Evolutionary conservation across 345 rosid species (phyloP).

Genomic region (Excoecaria cochinchinensis): DNA sequence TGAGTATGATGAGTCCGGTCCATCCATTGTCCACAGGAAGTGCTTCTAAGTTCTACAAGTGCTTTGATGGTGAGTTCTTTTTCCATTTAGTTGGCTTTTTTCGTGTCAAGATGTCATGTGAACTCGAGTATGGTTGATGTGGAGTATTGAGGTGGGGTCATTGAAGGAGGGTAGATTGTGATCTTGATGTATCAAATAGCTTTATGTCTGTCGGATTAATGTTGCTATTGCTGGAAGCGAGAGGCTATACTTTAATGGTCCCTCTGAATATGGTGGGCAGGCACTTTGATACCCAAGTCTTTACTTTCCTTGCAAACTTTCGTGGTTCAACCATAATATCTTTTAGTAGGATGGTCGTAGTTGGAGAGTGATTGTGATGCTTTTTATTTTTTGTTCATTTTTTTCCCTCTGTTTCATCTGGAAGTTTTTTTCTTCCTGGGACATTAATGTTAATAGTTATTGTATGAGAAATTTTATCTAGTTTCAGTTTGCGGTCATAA

Average conservation of each 20-base stretch:
- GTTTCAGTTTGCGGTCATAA: conserved; percentile 43
- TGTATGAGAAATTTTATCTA: conserved; percentile 48
- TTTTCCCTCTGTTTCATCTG: conserved; percentile 23
- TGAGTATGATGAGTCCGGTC: conserved; percentile 15
- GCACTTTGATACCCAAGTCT: conserved; percentile 25
- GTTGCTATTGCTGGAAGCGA: conserved; percentile 7
- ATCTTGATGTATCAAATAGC: conserved; percentile 24
- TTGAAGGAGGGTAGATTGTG: conserved; percentile 27
- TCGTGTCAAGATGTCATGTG: conserved; percentile 37
- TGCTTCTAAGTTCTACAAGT: conserved; percentile 4
- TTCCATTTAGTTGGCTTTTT: conserved; percentile 46
- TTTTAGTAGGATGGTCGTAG: conserved; percentile 44
- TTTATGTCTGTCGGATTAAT: conserved; percentile 8
- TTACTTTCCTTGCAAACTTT: conserved; percentile 21
- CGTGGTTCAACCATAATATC: conserved; percentile 33
- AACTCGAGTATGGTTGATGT: conserved; percentile 34
- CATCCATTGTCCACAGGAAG: conserved; percentile 14
- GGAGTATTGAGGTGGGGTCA: conserved; percentile 27
- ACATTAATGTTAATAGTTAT: conserved; percentile 53
- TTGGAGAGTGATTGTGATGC: conserved; percentile 56
- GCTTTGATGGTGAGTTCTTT: conserved; percentile 5
- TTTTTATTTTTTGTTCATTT: conserved; percentile 1
- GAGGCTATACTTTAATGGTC: conserved; percentile 17
- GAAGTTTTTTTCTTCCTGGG: conserved; percentile 19
- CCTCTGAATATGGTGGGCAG: conserved; percentile 28